Evolutionary conservation across 148 eudicot species (phyloP).

Genomic region (Chenopodium formosanum): DNA sequence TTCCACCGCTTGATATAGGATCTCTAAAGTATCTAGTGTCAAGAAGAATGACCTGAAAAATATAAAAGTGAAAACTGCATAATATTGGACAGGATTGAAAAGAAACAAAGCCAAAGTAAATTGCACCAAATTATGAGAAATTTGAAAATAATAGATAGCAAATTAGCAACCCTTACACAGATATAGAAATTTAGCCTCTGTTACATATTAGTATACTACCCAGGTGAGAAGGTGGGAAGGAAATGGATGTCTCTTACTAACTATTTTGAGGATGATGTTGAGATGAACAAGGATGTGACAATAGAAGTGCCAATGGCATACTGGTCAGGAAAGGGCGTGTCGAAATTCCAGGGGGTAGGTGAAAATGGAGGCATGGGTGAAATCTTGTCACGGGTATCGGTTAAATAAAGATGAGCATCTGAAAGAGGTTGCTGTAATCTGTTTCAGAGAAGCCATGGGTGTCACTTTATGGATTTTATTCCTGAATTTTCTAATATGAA

Average conservation of each 20-base stretch:
- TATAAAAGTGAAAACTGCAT: slow-evolving; percentile 11
- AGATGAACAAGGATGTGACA: no score
- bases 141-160: not conserved
- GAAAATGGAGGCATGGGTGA: no score
- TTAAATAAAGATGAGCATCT: no score
- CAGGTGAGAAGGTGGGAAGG: not conserved
- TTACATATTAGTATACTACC: not conserved
- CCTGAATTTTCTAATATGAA: no score
- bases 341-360: no score
- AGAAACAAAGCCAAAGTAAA: slow-evolving; percentile 6
- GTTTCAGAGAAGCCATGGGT: no score
- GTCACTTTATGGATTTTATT: no score
- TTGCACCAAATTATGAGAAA: not conserved
- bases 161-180: not conserved
- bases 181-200: not conserved
- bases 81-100: not conserved
- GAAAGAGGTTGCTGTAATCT: no score
- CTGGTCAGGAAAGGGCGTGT: no score
- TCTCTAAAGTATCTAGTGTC: slow-evolving; percentile 81
- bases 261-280: not conserved
- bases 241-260: not conserved
- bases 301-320: no score
- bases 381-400: no score
- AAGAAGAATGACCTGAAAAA: slow-evolving; percentile 64
- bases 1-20: slow-evolving; percentile 64